These are phyloP conservation scores for Boletus sp. DNA, from an alignment of 768 basidiomycete species.

Conservation along the genomic window DNA sequence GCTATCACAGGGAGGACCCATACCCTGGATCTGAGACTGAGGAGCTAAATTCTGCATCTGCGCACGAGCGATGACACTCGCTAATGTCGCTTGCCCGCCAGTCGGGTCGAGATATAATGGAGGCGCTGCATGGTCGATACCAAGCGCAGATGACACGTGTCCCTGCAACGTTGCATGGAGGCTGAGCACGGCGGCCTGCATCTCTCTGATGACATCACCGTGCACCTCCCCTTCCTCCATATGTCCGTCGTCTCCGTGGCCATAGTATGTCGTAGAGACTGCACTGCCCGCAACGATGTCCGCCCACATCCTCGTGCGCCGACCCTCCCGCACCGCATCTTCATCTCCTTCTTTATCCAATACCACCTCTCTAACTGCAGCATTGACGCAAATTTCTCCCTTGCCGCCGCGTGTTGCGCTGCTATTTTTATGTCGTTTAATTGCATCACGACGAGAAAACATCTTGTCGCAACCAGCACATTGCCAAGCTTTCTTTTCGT, in stretches of 20 bases:
- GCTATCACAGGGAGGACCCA: not conserved
- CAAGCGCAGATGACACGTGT: slow-evolving; percentile 56
- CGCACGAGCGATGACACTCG: slow-evolving; percentile 71
- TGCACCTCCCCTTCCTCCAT: slow-evolving; percentile 66
- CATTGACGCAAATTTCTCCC: slow-evolving; percentile 51
- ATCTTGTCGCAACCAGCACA: slow-evolving; percentile 72
- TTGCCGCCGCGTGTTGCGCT: slow-evolving; percentile 50
- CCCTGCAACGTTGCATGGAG: slow-evolving; percentile 57
- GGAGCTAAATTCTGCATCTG: slow-evolving; percentile 48
- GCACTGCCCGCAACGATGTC: slow-evolving; percentile 47
- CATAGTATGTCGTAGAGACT: slow-evolving; percentile 6
- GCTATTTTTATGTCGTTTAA: slow-evolving; percentile 73
- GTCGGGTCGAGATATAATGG: slow-evolving; percentile 42
- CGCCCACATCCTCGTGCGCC: slow-evolving; percentile 63
- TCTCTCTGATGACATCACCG: slow-evolving; percentile 43
- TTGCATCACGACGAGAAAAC: slow-evolving; percentile 76
- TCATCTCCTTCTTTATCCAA: slow-evolving; percentile 40
- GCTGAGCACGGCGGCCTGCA: slow-evolving; percentile 51
- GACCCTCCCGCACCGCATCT: slow-evolving; percentile 49
- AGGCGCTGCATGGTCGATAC: slow-evolving; percentile 35
- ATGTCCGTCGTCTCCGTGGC: slow-evolving; percentile 24
- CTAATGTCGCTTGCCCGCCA: slow-evolving; percentile 63
- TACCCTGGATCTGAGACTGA: slow-evolving; percentile 13
- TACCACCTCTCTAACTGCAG: slow-evolving; percentile 62
- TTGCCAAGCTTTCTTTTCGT: slow-evolving; percentile 71